phyloP scores from a whole-genome alignment of 1,284 basidiomycete genomes.

The Trametes sp. region DNA sequence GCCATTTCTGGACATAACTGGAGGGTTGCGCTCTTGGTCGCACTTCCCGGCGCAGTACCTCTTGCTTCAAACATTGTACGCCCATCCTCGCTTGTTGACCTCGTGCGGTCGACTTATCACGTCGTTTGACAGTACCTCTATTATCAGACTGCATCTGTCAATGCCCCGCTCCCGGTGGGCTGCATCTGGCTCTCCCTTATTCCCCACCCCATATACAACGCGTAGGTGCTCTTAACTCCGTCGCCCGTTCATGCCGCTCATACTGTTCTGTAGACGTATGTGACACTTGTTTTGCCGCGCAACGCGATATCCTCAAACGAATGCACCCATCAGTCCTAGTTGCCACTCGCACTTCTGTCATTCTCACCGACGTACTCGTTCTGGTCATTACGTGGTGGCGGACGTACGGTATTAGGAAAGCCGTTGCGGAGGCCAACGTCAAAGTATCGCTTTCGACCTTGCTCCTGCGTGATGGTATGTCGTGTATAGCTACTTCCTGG shows the following conservation, averaged over 20 bases:
- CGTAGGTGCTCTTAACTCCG: conserved; percentile 2
- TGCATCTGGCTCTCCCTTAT: conserved; percentile 5
- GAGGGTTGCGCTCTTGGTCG: conserved; percentile 5
- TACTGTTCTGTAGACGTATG: not conserved
- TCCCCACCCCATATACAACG: not conserved
- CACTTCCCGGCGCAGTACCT: conserved; percentile 7
- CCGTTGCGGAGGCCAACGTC: conserved; percentile 9
- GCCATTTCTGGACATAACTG: conserved; percentile 12
- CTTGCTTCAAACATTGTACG: conserved; percentile 21
- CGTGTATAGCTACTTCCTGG: not conserved
- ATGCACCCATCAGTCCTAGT: too few relatives aligned
- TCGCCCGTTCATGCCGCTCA: not conserved
- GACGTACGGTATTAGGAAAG: conserved; percentile 15
- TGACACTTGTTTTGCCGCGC: not conserved
- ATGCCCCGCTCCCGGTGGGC: conserved; percentile 1
- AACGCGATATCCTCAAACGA: too few relatives aligned
- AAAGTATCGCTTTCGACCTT: conserved; percentile 13
- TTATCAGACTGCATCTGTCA: not conserved
- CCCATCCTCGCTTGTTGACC: too few relatives aligned
- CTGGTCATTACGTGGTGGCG: conserved; percentile 22
- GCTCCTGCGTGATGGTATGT: conserved; percentile 21
- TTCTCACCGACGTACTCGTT: conserved; percentile 18
- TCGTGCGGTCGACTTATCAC: too few relatives aligned
- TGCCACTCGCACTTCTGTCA: conserved; percentile 11
- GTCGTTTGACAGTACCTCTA: not conserved